phyloP scores from a whole-genome alignment of 2,329 filamentous ascomycete species.

The Parafenestella ontariensis region DNA sequence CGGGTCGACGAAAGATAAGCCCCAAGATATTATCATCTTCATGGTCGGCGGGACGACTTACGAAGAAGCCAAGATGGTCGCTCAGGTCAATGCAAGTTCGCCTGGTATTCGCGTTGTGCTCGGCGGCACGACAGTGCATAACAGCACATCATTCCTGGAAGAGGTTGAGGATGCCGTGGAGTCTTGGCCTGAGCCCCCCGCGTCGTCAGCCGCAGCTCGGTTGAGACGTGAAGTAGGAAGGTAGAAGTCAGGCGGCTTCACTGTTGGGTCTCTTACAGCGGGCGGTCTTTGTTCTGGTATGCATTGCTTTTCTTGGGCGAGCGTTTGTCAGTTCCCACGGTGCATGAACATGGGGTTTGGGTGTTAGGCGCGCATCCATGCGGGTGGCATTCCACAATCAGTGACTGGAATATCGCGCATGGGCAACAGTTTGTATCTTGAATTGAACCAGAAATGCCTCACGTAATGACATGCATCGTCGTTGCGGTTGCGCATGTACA shows the following conservation, averaged over 20 bases:
- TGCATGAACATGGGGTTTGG: neutral
- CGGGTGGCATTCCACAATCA: neutral
- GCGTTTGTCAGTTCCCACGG: neutral
- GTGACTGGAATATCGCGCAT: neutral
- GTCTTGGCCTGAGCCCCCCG: constrained; percentile 75
- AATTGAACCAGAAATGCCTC: constrained; percentile 1
- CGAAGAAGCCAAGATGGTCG: constrained; percentile 95
- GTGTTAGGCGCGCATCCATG: neutral
- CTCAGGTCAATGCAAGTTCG: constrained; percentile 90
- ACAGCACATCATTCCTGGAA: constrained; percentile 85
- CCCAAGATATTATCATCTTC: constrained; percentile 95
- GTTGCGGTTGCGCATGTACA: no score
- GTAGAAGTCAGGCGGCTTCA: constrained; percentile 22
- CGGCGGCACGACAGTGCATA: constrained; percentile 87
- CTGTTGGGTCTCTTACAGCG: neutral
- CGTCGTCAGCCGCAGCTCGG: constrained; percentile 64
- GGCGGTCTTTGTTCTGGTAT: neutral
- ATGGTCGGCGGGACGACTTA: constrained; percentile 94
- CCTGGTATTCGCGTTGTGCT: constrained; percentile 89
- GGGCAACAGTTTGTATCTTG: neutral
- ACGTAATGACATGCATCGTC: neutral
- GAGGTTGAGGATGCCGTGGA: constrained; percentile 89
- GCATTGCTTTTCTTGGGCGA: neutral
- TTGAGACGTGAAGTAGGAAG: constrained; percentile 67
- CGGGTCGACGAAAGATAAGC: constrained; percentile 88